These are phyloP conservation scores for Endoconidiophora polonica DNA, from an alignment of 2,329 filamentous ascomycete species.

Conservation along the genomic window DNA sequence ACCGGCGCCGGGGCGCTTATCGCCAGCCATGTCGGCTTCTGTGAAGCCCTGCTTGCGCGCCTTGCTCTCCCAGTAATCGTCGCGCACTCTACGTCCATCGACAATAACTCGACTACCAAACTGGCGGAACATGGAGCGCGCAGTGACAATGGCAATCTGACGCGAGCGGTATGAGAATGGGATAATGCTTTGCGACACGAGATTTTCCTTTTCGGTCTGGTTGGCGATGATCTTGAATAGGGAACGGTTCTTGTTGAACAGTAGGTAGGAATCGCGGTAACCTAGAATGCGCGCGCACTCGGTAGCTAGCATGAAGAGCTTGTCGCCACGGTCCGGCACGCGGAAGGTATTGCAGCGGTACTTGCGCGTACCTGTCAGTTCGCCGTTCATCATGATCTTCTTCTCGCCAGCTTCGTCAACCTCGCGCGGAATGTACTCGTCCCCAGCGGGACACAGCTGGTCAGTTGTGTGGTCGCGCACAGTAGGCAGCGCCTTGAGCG, in stretches of 20 bases:
- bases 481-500: constrained; percentile 85
- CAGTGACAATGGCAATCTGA: constrained; percentile 95
- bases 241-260: constrained; percentile 97
- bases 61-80: constrained; percentile 98
- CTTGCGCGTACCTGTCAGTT: constrained; percentile 64
- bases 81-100: constrained; percentile 75
- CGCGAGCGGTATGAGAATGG: constrained; percentile 97
- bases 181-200: constrained; percentile 86
- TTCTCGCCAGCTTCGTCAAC: constrained; percentile 85
- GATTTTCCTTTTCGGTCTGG: constrained; percentile 87
- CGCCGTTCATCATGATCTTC: constrained; percentile 74
- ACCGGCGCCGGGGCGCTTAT: constrained; percentile 83
- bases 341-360: constrained; percentile 90
- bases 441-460: constrained; percentile 72
- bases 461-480: constrained; percentile 96
- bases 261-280: constrained; percentile 90
- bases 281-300: constrained; percentile 88
- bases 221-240: constrained; percentile 96
- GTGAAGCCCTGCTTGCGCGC: constrained; percentile 96
- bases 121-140: constrained; percentile 95
- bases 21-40: constrained; percentile 85
- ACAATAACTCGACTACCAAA: constrained; percentile 90
- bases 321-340: constrained; percentile 77
- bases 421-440: constrained; percentile 90
- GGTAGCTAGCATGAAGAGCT: constrained; percentile 96